These are phyloP conservation scores for Ostreobium quekettii DNA, from an alignment of 139 green algal genomes.

Conservation along the genomic window DNA sequence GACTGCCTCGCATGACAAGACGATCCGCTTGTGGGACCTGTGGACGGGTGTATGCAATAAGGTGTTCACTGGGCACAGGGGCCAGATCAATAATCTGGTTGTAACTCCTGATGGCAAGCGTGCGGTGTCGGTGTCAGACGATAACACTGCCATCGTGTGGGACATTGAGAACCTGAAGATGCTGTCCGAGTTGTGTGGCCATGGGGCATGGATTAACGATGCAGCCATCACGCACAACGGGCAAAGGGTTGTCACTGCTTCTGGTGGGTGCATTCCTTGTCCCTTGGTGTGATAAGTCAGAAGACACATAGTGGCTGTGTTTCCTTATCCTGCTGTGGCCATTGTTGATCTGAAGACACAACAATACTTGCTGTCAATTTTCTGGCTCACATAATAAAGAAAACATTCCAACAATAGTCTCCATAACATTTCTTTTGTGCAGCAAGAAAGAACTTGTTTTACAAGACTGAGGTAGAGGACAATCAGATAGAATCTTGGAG, in stretches of 20 bases:
- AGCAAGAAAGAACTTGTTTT: too few relatives aligned
- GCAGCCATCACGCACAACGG: constrained; percentile 38
- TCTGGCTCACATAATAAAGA: not conserved
- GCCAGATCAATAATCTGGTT: constrained; percentile 9
- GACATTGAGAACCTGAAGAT: constrained; percentile 4
- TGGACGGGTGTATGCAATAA: constrained; percentile 27
- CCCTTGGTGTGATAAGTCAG: not conserved
- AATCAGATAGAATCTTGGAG: too few relatives aligned
- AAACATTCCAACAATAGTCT: not conserved
- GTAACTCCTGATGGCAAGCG: constrained; percentile 2
- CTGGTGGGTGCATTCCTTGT: constrained; percentile 24
- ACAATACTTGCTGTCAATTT: not conserved
- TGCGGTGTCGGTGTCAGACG: constrained; percentile 26
- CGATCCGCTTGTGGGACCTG: constrained; percentile 36
- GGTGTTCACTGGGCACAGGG: constrained; percentile 31
- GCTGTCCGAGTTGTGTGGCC: constrained; percentile 27
- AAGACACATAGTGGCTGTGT: not conserved
- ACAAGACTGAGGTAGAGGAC: too few relatives aligned
- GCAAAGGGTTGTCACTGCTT: constrained; percentile 36
- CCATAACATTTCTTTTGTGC: not conserved
- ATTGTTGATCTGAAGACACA: not conserved
- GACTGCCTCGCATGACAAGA: constrained; percentile 21
- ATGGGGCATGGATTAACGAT: constrained; percentile 54
- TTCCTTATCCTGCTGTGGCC: not conserved
- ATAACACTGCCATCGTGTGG: constrained; percentile 32